These are phyloP conservation scores for Cucurbita moschata DNA, from an alignment of 306 rosid genomes.

Conservation along the genomic window DNA sequence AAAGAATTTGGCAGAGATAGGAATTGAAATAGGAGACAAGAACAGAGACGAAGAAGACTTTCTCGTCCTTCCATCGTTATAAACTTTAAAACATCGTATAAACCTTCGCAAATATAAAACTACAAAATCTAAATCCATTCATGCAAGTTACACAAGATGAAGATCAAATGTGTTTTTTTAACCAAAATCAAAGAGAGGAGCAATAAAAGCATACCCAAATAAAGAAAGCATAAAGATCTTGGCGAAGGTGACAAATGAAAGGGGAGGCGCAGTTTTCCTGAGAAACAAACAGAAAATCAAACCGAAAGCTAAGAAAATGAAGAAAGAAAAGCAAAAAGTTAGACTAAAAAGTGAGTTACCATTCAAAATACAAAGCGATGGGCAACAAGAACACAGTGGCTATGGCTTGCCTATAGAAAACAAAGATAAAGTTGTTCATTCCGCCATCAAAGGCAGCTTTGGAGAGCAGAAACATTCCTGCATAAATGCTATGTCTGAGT, in stretches of 20 bases:
- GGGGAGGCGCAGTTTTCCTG: conserved; percentile 58
- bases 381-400: conserved; percentile 48
- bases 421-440: conserved; percentile 57
- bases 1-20: no score
- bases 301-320: neutral
- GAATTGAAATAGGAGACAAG: no score
- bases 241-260: conserved; percentile 46
- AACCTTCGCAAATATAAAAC: no score
- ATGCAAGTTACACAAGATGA: no score
- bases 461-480: conserved; percentile 24
- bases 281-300: neutral
- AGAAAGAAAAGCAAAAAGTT: neutral
- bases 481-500: conserved; percentile 42
- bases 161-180: no score
- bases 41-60: no score
- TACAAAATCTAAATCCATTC: no score
- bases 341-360: conserved; percentile 8
- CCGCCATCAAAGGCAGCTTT: conserved; percentile 58
- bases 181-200: neutral
- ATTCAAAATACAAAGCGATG: conserved; percentile 26
- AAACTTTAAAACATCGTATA: no score
- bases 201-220: conserved; percentile 24
- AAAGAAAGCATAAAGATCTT: conserved; percentile 53
- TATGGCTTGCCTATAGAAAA: conserved; percentile 50
- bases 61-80: no score